Conservation (phyloP, 345 rosid species). For the Citropsis articulata region DNA sequence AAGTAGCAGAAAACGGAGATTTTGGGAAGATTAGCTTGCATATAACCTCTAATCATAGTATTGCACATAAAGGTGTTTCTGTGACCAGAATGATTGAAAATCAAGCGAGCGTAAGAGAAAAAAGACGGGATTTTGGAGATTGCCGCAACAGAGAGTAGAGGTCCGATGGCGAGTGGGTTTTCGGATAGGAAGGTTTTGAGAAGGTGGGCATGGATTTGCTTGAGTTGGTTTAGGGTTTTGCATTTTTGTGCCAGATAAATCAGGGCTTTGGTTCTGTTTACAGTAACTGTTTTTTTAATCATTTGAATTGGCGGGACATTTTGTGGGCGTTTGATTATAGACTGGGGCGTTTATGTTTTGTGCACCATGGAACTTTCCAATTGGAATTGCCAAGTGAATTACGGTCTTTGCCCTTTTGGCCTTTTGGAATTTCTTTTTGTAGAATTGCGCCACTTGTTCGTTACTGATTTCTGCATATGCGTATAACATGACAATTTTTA, state of each 20-base stretch:
- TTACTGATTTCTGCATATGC: too few relatives aligned
- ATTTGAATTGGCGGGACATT: slow-evolving; percentile 16
- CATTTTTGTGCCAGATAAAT: slow-evolving; percentile 15
- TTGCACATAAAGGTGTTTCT: slow-evolving; percentile 37
- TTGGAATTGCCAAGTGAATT: too few relatives aligned
- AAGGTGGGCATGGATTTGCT: slow-evolving; percentile 32
- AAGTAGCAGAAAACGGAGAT: slow-evolving; percentile 23
- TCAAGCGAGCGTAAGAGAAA: slow-evolving; percentile 29
- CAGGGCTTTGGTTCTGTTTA: background rate
- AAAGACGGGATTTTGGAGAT: slow-evolving; percentile 16
- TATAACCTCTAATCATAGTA: slow-evolving; percentile 28
- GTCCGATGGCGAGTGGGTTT: slow-evolving; percentile 25
- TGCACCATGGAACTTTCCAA: too few relatives aligned
- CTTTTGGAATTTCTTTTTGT: too few relatives aligned
- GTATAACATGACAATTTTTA: too few relatives aligned
- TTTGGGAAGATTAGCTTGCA: slow-evolving; percentile 17
- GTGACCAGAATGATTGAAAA: slow-evolving; percentile 17
- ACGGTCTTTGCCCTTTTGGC: too few relatives aligned
- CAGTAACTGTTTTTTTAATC: slow-evolving; percentile 13
- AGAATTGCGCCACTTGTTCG: too few relatives aligned
- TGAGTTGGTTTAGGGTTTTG: slow-evolving; percentile 30
- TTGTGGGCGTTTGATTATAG: background rate
- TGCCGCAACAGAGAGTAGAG: slow-evolving; percentile 27
- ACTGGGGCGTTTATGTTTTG: accelerated
- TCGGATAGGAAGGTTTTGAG: slow-evolving; percentile 18